These are phyloP conservation scores for Pichia kudriavzevii DNA, from an alignment of 1,139 yeast genomes.

Conservation along the genomic window DNA sequence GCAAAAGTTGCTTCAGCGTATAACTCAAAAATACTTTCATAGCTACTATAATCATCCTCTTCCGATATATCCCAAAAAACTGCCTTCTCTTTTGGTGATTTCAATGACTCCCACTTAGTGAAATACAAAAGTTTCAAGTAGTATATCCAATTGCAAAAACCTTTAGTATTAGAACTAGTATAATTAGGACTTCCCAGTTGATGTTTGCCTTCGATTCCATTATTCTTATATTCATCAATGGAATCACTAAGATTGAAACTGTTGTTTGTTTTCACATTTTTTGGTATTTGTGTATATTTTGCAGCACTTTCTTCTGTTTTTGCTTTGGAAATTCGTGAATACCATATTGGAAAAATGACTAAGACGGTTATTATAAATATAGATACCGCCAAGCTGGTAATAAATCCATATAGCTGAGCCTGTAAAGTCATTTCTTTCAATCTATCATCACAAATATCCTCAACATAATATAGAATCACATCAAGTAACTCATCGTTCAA, in stretches of 20 bases:
- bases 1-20: background rate
- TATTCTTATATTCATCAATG: background rate
- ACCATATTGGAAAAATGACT: background rate
- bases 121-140: no score
- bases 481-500: conserved; percentile 7
- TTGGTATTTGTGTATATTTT: no score
- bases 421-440: conserved; percentile 4
- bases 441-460: conserved; percentile 11
- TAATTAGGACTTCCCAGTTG: no score
- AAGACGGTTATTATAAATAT: background rate
- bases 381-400: conserved; percentile 1
- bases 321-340: no score
- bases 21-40: background rate
- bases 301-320: no score
- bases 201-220: background rate
- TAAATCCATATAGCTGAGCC: conserved; percentile 6
- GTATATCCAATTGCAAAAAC: no score
- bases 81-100: background rate
- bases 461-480: conserved; percentile 9
- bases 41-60: background rate
- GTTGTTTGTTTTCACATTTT: no score
- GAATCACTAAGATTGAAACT: background rate
- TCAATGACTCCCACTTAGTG: background rate
- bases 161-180: no score
- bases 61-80: background rate